A percentile compares a stretch with the other conserved stretches of the same genome.
These are phyloP conservation scores for Salix suchowensis DNA, from an alignment of 345 rosid genomes.

Conservation along the genomic window DNA sequence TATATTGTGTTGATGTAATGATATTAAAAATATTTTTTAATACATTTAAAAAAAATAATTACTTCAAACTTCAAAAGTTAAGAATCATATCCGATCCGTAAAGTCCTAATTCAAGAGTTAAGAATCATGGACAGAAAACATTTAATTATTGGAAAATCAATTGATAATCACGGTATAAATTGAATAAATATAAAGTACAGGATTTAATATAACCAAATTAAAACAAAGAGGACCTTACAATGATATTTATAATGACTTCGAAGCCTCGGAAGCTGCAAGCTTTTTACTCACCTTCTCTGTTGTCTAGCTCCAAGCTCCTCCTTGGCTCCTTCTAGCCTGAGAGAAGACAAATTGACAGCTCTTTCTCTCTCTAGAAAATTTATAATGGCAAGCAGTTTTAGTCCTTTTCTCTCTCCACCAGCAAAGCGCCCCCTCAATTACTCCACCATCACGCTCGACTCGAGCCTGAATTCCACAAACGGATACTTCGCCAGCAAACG, in stretches of 20 bases:
- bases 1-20: too few species aligned
- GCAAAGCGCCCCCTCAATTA: conserved; percentile 28
- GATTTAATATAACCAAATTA: too few species aligned
- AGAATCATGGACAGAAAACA: background rate
- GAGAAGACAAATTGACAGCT: background rate
- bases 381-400: conserved; percentile 20
- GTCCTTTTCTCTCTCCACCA: conserved; percentile 25
- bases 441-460: conserved; percentile 8
- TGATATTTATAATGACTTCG: too few species aligned
- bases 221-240: too few species aligned
- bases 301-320: background rate
- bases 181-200: too few species aligned
- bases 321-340: background rate
- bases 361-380: background rate
- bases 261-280: background rate
- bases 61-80: too few species aligned
- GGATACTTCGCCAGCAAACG: conserved; percentile 45
- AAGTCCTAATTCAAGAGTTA: too few species aligned
- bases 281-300: too few species aligned
- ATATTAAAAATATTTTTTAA: too few species aligned
- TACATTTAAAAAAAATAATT: too few species aligned
- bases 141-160: too few species aligned
- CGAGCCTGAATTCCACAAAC: conserved; percentile 15
- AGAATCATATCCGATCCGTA: background rate
- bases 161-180: too few species aligned